Percentiles rank a stretch among this genome's conserved stretches.
These are phyloP conservation scores for Knufia petricola DNA, from an alignment of 2,329 filamentous ascomycete genomes.

Conservation along the genomic window DNA sequence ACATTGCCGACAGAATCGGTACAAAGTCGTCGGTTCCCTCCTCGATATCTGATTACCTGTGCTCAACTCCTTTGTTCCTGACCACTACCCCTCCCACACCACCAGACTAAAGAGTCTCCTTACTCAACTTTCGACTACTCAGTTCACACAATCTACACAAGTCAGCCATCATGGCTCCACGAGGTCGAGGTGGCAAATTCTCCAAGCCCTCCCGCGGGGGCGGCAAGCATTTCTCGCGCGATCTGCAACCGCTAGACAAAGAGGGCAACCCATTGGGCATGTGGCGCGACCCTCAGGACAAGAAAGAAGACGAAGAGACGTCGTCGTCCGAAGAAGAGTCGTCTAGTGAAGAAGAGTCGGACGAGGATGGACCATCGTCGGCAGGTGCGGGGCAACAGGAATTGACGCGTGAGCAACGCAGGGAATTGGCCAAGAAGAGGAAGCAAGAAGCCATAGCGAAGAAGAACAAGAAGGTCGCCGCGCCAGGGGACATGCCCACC, in stretches of 20 bases:
- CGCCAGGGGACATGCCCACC: constrained; percentile 77
- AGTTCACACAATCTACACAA: not conserved
- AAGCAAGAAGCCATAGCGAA: constrained; percentile 81
- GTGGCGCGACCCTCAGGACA: constrained; percentile 49
- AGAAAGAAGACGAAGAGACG: constrained; percentile 22
- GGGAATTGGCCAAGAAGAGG: constrained; percentile 75
- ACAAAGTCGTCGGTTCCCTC: no score
- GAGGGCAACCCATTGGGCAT: constrained; percentile 84
- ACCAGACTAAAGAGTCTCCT: not conserved
- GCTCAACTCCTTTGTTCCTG: constrained; percentile 15
- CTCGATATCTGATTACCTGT: no score
- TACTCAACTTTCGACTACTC: constrained; percentile 9
- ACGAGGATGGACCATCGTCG: constrained; percentile 39
- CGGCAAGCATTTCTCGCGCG: constrained; percentile 89
- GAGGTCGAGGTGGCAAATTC: constrained; percentile 87
- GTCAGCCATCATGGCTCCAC: constrained; percentile 32
- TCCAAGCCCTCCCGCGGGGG: constrained; percentile 88
- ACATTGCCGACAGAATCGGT: not conserved
- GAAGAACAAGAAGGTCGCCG: constrained; percentile 59
- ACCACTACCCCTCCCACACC: constrained; percentile 2
- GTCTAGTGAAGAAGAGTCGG: constrained; percentile 41
- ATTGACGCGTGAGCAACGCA: constrained; percentile 77
- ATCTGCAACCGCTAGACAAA: constrained; percentile 77
- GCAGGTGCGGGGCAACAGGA: constrained; percentile 34
- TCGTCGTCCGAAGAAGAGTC: constrained; percentile 41